These are phyloP conservation scores for Hypoxylon sp. DNA, from an alignment of 2,329 filamentous ascomycete genomes.

Conservation along the genomic window DNA sequence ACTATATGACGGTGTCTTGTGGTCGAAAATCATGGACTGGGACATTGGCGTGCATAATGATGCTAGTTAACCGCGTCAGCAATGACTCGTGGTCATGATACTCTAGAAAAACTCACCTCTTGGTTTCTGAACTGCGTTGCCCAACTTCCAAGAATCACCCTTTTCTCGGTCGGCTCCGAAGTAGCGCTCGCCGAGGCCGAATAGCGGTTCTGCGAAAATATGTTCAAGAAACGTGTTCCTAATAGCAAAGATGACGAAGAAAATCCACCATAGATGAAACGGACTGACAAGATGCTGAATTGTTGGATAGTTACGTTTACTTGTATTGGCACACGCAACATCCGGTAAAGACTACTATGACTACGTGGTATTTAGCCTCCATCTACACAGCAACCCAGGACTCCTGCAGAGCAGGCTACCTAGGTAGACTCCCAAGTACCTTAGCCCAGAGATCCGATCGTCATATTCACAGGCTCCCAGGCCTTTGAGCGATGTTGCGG, in stretches of 20 bases:
- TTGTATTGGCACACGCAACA: neutral
- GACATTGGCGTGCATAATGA: neutral
- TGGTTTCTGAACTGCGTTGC: neutral
- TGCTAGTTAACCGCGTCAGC: neutral
- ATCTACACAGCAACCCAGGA: neutral
- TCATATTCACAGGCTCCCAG: neutral
- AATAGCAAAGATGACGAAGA: neutral
- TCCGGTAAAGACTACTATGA: neutral
- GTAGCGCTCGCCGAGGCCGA: neutral
- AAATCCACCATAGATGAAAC: neutral
- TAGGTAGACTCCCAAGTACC: neutral
- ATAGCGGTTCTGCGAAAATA: neutral
- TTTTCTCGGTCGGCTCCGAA: slow-evolving; percentile 8
- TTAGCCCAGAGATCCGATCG: neutral
- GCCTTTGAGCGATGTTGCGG: neutral
- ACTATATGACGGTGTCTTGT: neutral
- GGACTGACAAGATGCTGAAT: too few species aligned
- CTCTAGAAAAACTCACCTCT: neutral
- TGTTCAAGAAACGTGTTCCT: neutral
- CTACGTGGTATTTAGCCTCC: neutral
- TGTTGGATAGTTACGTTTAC: neutral
- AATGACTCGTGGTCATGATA: slow-evolving; percentile 1
- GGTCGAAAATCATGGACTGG: neutral
- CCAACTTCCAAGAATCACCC: neutral
- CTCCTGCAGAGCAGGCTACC: neutral